These are phyloP conservation scores for Hyaloscypha variabilis DNA, from an alignment of 495 filamentous ascomycete species.

Conservation along the genomic window DNA sequence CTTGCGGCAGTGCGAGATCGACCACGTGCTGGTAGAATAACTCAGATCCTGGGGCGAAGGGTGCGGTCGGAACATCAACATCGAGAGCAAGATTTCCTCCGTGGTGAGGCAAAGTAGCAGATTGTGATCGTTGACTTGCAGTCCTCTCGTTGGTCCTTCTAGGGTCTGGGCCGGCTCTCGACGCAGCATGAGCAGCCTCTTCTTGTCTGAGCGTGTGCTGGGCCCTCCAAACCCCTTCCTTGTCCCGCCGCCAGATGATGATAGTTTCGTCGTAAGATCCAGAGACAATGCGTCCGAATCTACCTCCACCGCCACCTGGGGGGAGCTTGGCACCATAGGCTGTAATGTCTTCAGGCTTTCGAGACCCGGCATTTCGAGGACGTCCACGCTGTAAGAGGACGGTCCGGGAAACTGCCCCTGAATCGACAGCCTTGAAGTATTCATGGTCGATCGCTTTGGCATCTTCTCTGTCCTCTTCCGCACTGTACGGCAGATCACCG, in stretches of 20 bases:
- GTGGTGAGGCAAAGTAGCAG: neutral
- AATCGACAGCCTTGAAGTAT: conserved; percentile 69
- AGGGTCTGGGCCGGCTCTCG: conserved; percentile 4
- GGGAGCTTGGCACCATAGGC: conserved; percentile 82
- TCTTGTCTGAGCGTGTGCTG: conserved; percentile 74
- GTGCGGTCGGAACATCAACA: conserved; percentile 1
- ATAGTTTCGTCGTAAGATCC: conserved; percentile 96
- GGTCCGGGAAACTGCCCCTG: conserved; percentile 48
- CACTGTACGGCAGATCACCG: conserved; percentile 80
- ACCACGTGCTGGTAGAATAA: conserved; percentile 27
- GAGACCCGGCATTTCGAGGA: conserved; percentile 73
- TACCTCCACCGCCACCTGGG: conserved; percentile 84
- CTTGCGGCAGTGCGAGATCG: conserved; percentile 38
- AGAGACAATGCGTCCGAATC: conserved; percentile 86
- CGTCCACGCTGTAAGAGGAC: conserved; percentile 46
- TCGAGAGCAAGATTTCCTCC: conserved; percentile 1
- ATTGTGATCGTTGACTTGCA: neutral
- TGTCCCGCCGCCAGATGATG: conserved; percentile 88
- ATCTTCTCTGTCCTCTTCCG: conserved; percentile 69
- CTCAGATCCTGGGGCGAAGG: conserved; percentile 16
- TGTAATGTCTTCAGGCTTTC: conserved; percentile 72
- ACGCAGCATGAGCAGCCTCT: conserved; percentile 49
- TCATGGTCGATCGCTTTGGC: conserved; percentile 71
- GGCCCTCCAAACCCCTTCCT: conserved; percentile 77
- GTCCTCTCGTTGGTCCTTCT: neutral